Conservation (phyloP, 495 filamentous ascomycete genomes). For the Penicillium manginii region DNA sequence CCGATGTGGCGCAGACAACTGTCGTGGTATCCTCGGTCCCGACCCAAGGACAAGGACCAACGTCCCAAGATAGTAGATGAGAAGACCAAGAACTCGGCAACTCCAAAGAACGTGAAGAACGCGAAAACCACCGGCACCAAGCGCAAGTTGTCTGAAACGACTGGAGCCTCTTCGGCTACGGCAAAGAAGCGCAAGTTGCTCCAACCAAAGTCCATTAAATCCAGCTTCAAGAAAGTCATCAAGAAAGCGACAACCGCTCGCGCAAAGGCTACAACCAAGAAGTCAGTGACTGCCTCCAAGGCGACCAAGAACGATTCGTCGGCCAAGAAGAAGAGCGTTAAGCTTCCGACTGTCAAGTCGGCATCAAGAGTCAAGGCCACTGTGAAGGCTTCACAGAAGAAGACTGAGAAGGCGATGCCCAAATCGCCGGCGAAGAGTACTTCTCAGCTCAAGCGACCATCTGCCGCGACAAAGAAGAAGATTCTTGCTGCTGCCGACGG, state of each 20-base stretch:
- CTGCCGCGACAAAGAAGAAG: slow-evolving; percentile 40
- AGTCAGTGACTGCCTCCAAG: slow-evolving; percentile 20
- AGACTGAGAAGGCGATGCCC: slow-evolving; percentile 23
- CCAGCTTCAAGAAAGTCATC: slow-evolving; percentile 42
- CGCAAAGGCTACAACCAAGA: slow-evolving; percentile 27
- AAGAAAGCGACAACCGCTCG: slow-evolving; percentile 24
- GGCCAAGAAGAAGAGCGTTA: slow-evolving; percentile 30
- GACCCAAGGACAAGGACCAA: slow-evolving; percentile 59
- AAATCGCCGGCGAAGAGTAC: slow-evolving; percentile 22
- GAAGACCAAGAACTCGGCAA: slow-evolving; percentile 11
- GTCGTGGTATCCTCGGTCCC: slow-evolving; percentile 78
- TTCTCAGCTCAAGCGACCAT: slow-evolving; percentile 36
- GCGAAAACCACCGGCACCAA: slow-evolving; percentile 42
- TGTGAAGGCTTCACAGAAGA: slow-evolving; percentile 15
- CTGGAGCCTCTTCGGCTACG: slow-evolving; percentile 25
- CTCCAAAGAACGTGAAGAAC: slow-evolving; percentile 46
- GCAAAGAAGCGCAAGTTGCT: slow-evolving; percentile 46
- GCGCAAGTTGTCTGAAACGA: slow-evolving; percentile 31
- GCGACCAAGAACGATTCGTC: slow-evolving; percentile 14
- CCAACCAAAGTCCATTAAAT: slow-evolving; percentile 38
- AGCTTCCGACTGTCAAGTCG: slow-evolving; percentile 33
- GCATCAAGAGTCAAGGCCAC: slow-evolving; percentile 29
- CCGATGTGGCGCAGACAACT: slow-evolving; percentile 75
- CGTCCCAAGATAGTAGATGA: slow-evolving; percentile 46
- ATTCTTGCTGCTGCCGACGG: slow-evolving; percentile 35